Evolutionary conservation across 2,329 filamentous ascomycete species (phyloP), one percentile per base, ranked within the genome.

Genomic region (Ceratocystis eucalypticola): DNA sequence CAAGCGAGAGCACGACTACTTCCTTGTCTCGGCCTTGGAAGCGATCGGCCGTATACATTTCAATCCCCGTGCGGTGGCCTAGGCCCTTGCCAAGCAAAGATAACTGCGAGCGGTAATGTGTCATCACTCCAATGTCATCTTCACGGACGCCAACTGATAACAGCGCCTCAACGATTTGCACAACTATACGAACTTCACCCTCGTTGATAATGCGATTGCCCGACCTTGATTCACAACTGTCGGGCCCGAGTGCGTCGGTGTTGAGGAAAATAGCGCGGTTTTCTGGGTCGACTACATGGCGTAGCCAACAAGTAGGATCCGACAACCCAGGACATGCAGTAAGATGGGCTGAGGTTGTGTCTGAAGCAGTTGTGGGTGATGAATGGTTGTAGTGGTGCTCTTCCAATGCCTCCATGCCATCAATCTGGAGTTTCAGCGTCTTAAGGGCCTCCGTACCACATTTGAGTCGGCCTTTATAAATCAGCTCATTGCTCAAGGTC

Each of bases 21-120:
- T 96, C 91, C 74, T 99, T 99, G 76, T 99, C 94, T 8, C 94
- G 84, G 5, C 94, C 94, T 74, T 99, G 94, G 75, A 96, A 99
- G 57, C 93, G 91, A 76, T 99, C 94, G 2, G 94, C 92, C 0
- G 94, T 97, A 75, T 99, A 91, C 82, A 97, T 91, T 76, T 99
- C 94, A 1, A 99, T 85, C 2, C 1, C 83, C 82, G 0, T 79
- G 67, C 80, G 76, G 53, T 77, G 78, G 41, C 84, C 83, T 44
- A 96, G 82, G 10, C 80, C 81, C 68, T 92, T 84, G 70, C 89
- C 89, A 0, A 99, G 80, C 1, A 96, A 79, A 0, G 90, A 86
- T 1, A 99, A 84, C 75, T 99, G 94, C 5, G 89, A 92, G 67
- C 94, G 89, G 76, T 99, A 99, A 75, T 96, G 91, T 17, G 94